phyloP scores from a whole-genome alignment of 805 yeast genomes.

The Sungouiozyma intestinalis region DNA sequence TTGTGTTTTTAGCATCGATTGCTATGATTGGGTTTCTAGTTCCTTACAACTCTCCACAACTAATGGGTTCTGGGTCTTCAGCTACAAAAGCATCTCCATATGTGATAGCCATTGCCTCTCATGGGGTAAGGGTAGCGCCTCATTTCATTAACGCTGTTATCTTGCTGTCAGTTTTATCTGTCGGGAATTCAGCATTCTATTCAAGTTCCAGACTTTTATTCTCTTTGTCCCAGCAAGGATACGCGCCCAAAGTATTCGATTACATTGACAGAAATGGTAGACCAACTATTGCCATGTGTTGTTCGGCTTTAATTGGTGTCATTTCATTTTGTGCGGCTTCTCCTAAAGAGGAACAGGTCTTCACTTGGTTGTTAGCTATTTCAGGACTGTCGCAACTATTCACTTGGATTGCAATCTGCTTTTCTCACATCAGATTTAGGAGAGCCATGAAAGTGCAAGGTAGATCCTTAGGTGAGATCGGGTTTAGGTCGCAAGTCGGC shows the following conservation, averaged over 20 bases:
- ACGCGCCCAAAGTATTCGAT: constrained; percentile 45
- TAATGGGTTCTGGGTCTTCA: constrained; percentile 37
- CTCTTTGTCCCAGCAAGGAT: constrained; percentile 49
- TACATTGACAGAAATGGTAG: constrained; percentile 58
- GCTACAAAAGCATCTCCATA: constrained; percentile 63
- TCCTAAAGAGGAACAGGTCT: constrained; percentile 45
- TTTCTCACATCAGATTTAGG: constrained; percentile 50
- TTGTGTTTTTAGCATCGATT: constrained; percentile 46
- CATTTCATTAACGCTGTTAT: constrained; percentile 58
- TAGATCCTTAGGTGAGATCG: constrained; percentile 38
- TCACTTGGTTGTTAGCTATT: constrained; percentile 54
- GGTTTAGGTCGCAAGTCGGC: constrained; percentile 44
- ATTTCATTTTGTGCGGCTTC: constrained; percentile 60
- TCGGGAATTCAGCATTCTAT: constrained; percentile 49
- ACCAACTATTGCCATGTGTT: constrained; percentile 29
- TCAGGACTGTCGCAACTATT: constrained; percentile 53
- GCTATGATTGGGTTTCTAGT: constrained; percentile 48
- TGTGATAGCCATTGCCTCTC: constrained; percentile 53
- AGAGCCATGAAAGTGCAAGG: constrained; percentile 47
- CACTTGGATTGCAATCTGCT: constrained; percentile 52
- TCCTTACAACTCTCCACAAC: constrained; percentile 44
- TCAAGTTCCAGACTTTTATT: constrained; percentile 40
- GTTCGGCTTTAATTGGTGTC: constrained; percentile 43
- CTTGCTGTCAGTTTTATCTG: constrained; percentile 48
- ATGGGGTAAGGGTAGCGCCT: constrained; percentile 47